These are phyloP conservation scores for Phaeophleospora eucalypticola DNA, from an alignment of 2,329 filamentous ascomycete genomes.

Conservation along the genomic window DNA sequence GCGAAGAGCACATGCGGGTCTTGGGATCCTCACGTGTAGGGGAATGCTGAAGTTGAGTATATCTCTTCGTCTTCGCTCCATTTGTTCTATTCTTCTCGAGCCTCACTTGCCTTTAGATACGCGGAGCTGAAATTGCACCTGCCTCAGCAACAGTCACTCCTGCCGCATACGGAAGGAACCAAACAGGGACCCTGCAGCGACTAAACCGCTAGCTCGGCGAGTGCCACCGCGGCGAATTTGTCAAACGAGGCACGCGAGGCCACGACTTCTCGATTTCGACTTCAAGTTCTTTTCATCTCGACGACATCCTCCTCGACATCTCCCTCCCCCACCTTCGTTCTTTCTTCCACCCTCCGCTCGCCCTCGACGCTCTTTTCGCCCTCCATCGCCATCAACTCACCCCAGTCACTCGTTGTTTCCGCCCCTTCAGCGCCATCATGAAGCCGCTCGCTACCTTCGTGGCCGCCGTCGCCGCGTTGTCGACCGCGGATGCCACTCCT, in stretches of 20 bases:
- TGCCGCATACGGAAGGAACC: neutral
- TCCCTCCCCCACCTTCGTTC: conserved; percentile 15
- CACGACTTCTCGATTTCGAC: neutral
- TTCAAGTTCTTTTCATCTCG: conserved; percentile 7
- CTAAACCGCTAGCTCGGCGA: neutral
- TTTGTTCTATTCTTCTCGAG: no score
- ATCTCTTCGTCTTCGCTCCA: no score
- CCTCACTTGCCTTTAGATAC: no score
- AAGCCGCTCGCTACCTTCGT: conserved; percentile 12
- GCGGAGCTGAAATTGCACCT: neutral
- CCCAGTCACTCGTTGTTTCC: conserved; percentile 28
- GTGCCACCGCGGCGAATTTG: neutral
- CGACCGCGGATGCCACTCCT: conserved; percentile 5
- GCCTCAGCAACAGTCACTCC: neutral
- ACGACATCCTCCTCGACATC: conserved; percentile 14
- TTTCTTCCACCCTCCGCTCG: conserved; percentile 8
- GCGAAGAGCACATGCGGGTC: neutral
- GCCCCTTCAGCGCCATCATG: conserved; percentile 15
- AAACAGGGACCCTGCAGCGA: neutral
- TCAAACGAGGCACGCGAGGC: neutral
- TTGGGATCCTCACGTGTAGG: neutral
- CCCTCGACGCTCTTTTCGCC: conserved; percentile 12
- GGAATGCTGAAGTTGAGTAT: neutral
- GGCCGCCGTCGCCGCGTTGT: conserved; percentile 8
- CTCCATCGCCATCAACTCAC: conserved; percentile 9